Conservation (phyloP, 306 rosid species). For the Citrullus mucosospermus region DNA sequence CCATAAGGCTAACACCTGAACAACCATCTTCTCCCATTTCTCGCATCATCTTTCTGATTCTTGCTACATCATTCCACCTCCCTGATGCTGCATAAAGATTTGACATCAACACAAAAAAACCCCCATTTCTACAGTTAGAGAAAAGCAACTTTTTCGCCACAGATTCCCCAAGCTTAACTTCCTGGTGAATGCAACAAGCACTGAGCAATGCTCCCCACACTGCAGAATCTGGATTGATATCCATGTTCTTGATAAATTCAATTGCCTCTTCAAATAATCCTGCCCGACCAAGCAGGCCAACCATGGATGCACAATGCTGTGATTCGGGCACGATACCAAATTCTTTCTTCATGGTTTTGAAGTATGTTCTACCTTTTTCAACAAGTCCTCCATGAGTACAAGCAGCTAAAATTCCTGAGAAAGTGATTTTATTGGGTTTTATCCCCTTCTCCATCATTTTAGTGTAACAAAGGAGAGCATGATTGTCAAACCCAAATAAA, state of each 20-base stretch:
- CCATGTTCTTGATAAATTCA: conserved; percentile 52
- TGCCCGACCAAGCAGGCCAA: conserved; percentile 46
- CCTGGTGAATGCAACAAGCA: conserved; percentile 57
- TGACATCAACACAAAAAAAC: conserved; percentile 55
- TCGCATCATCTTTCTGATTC: conserved; percentile 47
- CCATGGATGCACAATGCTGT: conserved; percentile 34
- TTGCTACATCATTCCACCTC: conserved; percentile 60
- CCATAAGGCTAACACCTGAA: neutral
- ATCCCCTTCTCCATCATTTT: conserved; percentile 35
- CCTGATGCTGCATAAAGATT: conserved; percentile 65
- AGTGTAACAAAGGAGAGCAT: conserved; percentile 41
- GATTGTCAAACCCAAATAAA: conserved; percentile 51
- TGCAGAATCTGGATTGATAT: conserved; percentile 41
- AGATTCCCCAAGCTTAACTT: conserved; percentile 52
- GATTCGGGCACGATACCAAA: conserved; percentile 44
- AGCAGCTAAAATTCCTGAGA: conserved; percentile 47
- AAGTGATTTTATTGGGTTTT: conserved; percentile 48
- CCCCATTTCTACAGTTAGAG: conserved; percentile 53
- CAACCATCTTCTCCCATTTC: conserved; percentile 22
- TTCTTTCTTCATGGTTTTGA: conserved; percentile 35
- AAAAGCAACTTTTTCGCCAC: conserved; percentile 47
- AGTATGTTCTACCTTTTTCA: conserved; percentile 61
- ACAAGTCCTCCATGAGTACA: conserved; percentile 64
- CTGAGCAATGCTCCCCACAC: conserved; percentile 67
- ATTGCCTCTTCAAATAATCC: conserved; percentile 51